Conservation (phyloP, 2,329 filamentous ascomycete genomes). For the Sclerotinia spermophila region DNA sequence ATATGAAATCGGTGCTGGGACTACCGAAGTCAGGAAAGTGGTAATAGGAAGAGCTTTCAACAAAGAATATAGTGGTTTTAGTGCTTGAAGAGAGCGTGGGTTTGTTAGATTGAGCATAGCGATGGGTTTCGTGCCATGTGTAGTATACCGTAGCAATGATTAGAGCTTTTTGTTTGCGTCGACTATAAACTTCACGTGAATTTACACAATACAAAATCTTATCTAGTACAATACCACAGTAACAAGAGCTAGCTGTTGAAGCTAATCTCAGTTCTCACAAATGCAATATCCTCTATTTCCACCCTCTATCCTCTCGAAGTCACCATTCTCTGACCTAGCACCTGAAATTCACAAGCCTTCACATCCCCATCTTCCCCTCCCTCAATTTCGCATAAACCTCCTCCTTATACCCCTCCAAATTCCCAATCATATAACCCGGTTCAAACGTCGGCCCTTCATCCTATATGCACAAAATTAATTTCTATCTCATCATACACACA, state of each 20-base stretch:
- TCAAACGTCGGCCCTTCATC: background rate
- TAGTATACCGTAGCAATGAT: slow-evolving; percentile 13
- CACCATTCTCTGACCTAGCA: no score
- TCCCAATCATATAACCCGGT: slow-evolving; percentile 28
- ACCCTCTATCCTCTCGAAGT: background rate
- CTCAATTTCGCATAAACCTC: slow-evolving; percentile 10
- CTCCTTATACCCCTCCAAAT: slow-evolving; percentile 32
- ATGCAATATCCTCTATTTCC: background rate
- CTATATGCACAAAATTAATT: background rate
- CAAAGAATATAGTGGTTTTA: slow-evolving; percentile 34
- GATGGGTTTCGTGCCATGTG: background rate
- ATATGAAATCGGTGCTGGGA: slow-evolving; percentile 96
- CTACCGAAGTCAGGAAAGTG: slow-evolving; percentile 89
- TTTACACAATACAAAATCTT: background rate
- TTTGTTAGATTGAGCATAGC: background rate
- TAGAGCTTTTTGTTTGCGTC: background rate
- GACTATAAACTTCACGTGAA: background rate
- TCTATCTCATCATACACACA: background rate
- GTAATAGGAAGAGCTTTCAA: slow-evolving; percentile 65
- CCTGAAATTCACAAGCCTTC: background rate
- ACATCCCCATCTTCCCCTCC: slow-evolving; percentile 15
- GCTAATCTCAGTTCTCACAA: background rate
- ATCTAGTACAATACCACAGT: no score
- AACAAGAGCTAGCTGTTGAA: background rate
- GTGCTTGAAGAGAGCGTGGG: background rate